Base-by-base conservation (phyloP, 1,284 basidiomycete genomes). In the Ceratobasidium papillatum region DNA sequence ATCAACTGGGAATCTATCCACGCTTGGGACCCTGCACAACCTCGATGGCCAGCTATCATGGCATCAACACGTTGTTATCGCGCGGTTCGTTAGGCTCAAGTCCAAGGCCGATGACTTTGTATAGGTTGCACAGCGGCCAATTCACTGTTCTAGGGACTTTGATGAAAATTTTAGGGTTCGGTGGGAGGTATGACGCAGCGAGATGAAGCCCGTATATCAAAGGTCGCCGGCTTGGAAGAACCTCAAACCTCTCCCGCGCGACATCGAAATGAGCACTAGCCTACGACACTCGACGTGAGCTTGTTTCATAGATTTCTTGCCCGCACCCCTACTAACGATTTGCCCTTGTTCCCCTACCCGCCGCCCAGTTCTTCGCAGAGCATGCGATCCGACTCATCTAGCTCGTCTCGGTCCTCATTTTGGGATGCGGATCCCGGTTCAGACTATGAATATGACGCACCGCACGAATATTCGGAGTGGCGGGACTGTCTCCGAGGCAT, bases 31-130 rank as follows among this genome's bases (percentile, higher is more conserved):
- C 59, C 59, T 61, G 11, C 17, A 5, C 32, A 25, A 27, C 12
- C 59, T 64, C 62, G 62, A 64, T 64, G 47, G 43, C 25, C 17
- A 64, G 47, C 62, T 64, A 64, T 64, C 62, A 45, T 64, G 30
- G 27, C 62, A 64, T 47, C 62, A 51, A 47, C 62, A 64, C 62
- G 62, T 64, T 64, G 62, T 32, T 49, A 36, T 51, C 62, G 43
- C 47, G 62, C 43, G 62, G 62, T 64, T 64, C 43, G 62, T 64
- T 64, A 64, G n/a, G 62, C 43, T 64, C 62, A 36, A 32, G 62
- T 12, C 32, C n/a, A 22, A 34, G 61, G 19, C 11, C 25, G 12
- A 43, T 34, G 38, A 19, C 38, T 25, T 34, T 49, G 62, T 43
- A 43, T 43, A 25, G 59, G 38, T 14, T 14, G 38, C 14, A 17